These are phyloP conservation scores for Phytophthora fragariaefolia DNA, from an alignment of 352 stramenopile genomes.

Conservation along the genomic window DNA sequence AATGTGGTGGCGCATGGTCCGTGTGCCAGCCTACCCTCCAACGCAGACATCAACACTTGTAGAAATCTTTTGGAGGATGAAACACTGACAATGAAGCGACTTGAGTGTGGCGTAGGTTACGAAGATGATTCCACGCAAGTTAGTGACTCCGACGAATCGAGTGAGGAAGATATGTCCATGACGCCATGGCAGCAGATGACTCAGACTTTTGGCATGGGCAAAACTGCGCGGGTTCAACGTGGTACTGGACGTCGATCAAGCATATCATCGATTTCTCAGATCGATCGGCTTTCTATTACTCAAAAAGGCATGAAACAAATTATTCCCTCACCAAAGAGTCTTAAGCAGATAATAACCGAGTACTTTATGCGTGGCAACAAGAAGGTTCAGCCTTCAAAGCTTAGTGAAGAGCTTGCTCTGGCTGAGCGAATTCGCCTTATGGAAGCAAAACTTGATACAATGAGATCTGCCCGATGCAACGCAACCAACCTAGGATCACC, in stretches of 20 bases:
- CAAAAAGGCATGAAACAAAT: constrained; percentile 61
- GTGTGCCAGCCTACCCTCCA: background rate
- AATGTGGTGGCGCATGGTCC: constrained; percentile 6
- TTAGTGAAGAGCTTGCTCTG: constrained; percentile 32
- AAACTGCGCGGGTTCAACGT: constrained; percentile 34
- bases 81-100: constrained; percentile 60
- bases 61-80: constrained; percentile 48
- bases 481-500: constrained; percentile 5
- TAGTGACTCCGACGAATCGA: constrained; percentile 83
- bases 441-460: constrained; percentile 37
- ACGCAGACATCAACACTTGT: constrained; percentile 24
- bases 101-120: constrained; percentile 79
- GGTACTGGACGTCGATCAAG: constrained; percentile 56
- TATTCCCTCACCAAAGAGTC: constrained; percentile 52
- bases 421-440: constrained; percentile 46
- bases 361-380: constrained; percentile 72
- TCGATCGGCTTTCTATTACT: constrained; percentile 63
- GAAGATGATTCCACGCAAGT: constrained; percentile 85
- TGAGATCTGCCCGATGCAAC: constrained; percentile 31
- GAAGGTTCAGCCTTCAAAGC: constrained; percentile 63
- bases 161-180: constrained; percentile 80
- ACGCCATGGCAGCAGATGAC: constrained; percentile 89
- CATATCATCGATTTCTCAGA: constrained; percentile 67
- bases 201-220: constrained; percentile 81
- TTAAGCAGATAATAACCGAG: constrained; percentile 70